These are phyloP conservation scores for Sorghum bicolor DNA, from an alignment of 176 grass and related monocot genomes.

Conservation along the genomic window DNA sequence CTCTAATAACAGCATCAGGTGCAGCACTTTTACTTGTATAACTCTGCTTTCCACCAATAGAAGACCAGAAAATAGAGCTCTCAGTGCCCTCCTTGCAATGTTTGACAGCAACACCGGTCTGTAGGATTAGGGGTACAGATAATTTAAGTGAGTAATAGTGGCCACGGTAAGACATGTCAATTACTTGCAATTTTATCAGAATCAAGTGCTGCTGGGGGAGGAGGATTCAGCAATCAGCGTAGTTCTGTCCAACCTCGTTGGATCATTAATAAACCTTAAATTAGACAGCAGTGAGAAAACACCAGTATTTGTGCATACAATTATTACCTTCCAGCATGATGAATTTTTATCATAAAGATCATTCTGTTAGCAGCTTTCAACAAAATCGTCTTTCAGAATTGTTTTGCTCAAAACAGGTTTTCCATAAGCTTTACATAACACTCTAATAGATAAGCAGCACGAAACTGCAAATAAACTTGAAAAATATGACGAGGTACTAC, in stretches of 20 bases:
- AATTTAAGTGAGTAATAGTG: neutral
- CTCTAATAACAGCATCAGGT: constrained; percentile 59
- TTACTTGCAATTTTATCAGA: neutral
- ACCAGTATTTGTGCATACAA: neutral
- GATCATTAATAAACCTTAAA: constrained; percentile 5
- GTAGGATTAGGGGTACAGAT: constrained; percentile 25
- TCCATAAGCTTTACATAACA: neutral
- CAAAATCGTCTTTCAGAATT: neutral
- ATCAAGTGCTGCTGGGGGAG: neutral
- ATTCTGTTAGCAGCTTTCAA: constrained; percentile 1
- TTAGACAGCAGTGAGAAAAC: neutral
- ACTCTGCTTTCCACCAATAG: constrained; percentile 83
- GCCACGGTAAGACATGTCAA: constrained; percentile 6
- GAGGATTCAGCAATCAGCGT: neutral
- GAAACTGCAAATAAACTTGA: neutral
- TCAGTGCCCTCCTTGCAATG: constrained; percentile 90
- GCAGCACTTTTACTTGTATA: constrained; percentile 54
- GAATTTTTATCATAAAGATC: neutral
- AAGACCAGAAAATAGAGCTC: constrained; percentile 80
- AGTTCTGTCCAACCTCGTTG: neutral
- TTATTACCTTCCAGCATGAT: neutral
- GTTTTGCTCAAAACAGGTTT: neutral
- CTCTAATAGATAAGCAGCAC: neutral
- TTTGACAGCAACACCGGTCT: constrained; percentile 72
- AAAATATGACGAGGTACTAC: neutral